A percentile compares a stretch with the other conserved stretches of the same genome.
phyloP scores from a whole-genome alignment of 2,329 filamentous ascomycete species.

The Rachicladosporium sp. region DNA sequence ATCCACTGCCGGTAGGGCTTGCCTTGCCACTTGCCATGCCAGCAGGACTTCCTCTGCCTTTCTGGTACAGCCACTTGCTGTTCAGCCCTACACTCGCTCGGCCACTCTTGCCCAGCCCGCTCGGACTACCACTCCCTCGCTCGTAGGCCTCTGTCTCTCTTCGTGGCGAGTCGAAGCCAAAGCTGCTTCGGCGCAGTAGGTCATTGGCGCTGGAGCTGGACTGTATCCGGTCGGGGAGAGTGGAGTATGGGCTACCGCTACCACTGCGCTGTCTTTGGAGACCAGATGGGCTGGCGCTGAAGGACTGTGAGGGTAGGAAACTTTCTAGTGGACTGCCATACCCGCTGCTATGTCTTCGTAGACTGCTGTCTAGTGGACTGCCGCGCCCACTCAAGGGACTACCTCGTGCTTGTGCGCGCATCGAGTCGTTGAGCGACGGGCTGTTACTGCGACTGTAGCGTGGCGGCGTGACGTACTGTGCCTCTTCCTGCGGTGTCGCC shows the following conservation, averaged over 20 bases:
- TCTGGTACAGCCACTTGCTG: conserved; percentile 92
- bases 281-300: no score
- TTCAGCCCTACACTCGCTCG: conserved; percentile 63
- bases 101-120: conserved; percentile 21
- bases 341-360: background rate
- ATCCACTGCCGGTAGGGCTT: conserved; percentile 20
- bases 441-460: conserved; percentile 67
- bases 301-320: no score
- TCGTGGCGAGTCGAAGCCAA: no score
- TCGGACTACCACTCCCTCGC: conserved; percentile 9
- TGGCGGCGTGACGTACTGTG: conserved; percentile 72
- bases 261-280: background rate
- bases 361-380: conserved; percentile 4
- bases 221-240: conserved; percentile 22
- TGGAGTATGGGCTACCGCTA: conserved; percentile 8
- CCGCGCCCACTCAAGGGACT: conserved; percentile 48
- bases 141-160: no score
- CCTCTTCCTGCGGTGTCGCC: conserved; percentile 53
- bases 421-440: conserved; percentile 43
- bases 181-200: background rate
- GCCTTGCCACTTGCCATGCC: conserved; percentile 2
- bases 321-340: no score
- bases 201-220: background rate
- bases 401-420: conserved; percentile 26
- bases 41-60: conserved; percentile 47